A percentile compares a stretch with the other conserved stretches of the same genome.
Evolutionary conservation across 768 basidiomycete species (phyloP).

Genomic region (Lactarius sp.): DNA sequence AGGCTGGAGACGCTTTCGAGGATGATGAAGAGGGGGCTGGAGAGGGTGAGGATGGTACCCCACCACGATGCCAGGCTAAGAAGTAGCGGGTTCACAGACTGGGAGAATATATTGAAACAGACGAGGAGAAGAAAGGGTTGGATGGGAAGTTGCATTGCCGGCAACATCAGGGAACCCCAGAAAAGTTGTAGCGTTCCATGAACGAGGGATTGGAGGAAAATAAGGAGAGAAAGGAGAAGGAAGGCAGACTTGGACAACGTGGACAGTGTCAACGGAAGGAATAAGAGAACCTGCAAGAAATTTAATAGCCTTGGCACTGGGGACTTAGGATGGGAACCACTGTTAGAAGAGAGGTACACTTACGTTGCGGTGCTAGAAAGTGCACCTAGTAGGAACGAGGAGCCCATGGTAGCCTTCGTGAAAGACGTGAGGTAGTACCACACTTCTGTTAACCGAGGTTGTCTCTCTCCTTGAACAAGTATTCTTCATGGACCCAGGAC

Average conservation of each 20-base stretch:
- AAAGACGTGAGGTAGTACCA: background rate
- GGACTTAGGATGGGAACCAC: slow-evolving; percentile 14
- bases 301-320: slow-evolving; percentile 55
- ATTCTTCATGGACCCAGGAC: background rate
- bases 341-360: slow-evolving; percentile 1
- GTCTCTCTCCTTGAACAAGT: background rate
- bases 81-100: slow-evolving; percentile 54
- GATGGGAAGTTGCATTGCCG: slow-evolving; percentile 79
- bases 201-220: slow-evolving; percentile 70
- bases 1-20: slow-evolving; percentile 83
- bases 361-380: slow-evolving; percentile 53
- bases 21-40: slow-evolving; percentile 72
- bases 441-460: background rate
- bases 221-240: slow-evolving; percentile 71
- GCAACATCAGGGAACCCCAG: slow-evolving; percentile 66
- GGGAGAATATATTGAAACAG: slow-evolving; percentile 79
- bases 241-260: slow-evolving; percentile 79
- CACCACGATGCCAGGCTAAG: slow-evolving; percentile 59
- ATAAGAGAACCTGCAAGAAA: slow-evolving; percentile 74
- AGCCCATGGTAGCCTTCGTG: slow-evolving; percentile 37
- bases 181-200: slow-evolving; percentile 74
- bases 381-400: slow-evolving; percentile 64
- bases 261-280: slow-evolving; percentile 77
- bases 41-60: slow-evolving; percentile 65
- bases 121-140: slow-evolving; percentile 83